phyloP scores from a whole-genome alignment of 208 protist species.

The Strigomonas oncopelti region DNA sequence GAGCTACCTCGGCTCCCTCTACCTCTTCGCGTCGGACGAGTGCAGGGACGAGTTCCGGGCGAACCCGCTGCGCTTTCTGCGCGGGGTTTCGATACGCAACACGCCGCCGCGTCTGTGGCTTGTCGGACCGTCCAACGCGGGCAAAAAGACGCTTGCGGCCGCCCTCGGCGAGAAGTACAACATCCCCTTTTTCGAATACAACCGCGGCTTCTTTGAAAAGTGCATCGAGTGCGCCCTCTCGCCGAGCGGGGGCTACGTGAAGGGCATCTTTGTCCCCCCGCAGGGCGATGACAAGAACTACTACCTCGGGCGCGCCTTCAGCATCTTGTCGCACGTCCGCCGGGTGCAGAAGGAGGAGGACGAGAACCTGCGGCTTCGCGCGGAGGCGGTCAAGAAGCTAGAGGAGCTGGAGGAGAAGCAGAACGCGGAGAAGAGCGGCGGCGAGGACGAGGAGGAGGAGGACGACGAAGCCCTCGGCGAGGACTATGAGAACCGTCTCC shows the following conservation, averaged over 20 bases:
- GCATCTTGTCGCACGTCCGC: conserved; percentile 54
- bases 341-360: conserved; percentile 56
- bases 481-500: conserved; percentile 65
- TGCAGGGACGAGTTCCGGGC: conserved; percentile 48
- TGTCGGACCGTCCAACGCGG: conserved; percentile 52
- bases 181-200: conserved; percentile 66
- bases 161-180: conserved; percentile 50
- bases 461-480: conserved; percentile 57
- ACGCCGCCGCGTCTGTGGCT: conserved; percentile 81
- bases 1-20: conserved; percentile 56
- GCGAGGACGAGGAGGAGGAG: conserved; percentile 41
- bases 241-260: conserved; percentile 47
- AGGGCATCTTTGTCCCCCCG: conserved; percentile 56
- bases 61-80: conserved; percentile 66
- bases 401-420: conserved; percentile 47
- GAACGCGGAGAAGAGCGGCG: conserved; percentile 27
- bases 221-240: conserved; percentile 62
- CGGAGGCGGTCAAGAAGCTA: conserved; percentile 52
- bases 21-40: conserved; percentile 73
- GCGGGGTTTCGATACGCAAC: conserved; percentile 31
- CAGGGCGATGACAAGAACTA: conserved; percentile 33
- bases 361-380: conserved; percentile 39
- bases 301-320: conserved; percentile 42
- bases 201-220: conserved; percentile 69
- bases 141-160: conserved; percentile 70